Percentiles rank a stretch among this genome's conserved stretches.
phyloP scores from a whole-genome alignment of 257 asterid species.

The Nicotiana paniculata region DNA sequence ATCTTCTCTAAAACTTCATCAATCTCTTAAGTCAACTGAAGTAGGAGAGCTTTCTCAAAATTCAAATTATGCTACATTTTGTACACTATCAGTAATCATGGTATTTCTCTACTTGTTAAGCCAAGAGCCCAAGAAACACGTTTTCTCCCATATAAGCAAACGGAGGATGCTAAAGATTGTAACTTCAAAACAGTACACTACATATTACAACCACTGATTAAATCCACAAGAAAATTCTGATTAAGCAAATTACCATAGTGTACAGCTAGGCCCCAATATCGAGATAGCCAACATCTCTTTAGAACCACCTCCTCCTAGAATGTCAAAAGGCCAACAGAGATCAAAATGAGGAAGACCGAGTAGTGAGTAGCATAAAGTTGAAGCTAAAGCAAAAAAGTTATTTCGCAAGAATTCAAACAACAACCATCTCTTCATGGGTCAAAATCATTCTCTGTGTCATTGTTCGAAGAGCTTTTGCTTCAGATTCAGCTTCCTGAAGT shows the following conservation, averaged over 20 bases:
- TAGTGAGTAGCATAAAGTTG: conserved; percentile 6
- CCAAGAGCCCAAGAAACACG: too few relatives aligned
- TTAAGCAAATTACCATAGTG: conserved; percentile 58
- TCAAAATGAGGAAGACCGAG: neutral
- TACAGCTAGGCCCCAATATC: conserved; percentile 95
- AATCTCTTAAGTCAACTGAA: too few relatives aligned
- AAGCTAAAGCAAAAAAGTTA: conserved; percentile 6
- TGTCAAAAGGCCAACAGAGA: neutral
- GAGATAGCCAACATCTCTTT: conserved; percentile 99
- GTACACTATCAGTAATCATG: too few relatives aligned
- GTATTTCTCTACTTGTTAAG: too few relatives aligned
- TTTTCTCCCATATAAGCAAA: too few relatives aligned
- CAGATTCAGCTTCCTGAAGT: conserved; percentile 88
- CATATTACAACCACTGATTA: neutral
- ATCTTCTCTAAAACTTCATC: too few relatives aligned
- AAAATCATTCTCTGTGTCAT: conserved; percentile 97
- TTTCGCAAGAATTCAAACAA: conserved; percentile 13
- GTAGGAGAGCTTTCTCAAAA: too few relatives aligned
- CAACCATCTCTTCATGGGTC: conserved; percentile 99
- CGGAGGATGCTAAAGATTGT: neutral
- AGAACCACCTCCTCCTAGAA: conserved; percentile 96
- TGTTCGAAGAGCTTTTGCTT: conserved; percentile 80
- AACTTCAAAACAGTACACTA: neutral
- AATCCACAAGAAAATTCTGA: neutral
- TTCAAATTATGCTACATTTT: neutral